Base-by-base conservation (phyloP, 2,329 filamentous ascomycete genomes). In the Neodidymelliopsis sp. region DNA sequence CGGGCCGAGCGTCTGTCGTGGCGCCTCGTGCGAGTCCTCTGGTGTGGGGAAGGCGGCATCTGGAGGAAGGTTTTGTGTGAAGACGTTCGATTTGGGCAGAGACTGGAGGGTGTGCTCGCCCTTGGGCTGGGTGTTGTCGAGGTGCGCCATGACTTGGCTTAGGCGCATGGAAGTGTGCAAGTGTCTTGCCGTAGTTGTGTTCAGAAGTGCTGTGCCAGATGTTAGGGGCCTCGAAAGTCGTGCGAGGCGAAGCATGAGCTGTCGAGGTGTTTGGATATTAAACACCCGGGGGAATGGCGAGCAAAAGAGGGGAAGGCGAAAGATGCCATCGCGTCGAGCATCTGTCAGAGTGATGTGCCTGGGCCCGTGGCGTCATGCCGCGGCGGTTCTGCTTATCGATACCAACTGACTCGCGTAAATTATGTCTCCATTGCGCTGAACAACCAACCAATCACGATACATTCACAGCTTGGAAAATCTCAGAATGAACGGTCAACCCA, bases 1-100 rank as follows among this genome's bases (percentile, higher is more conserved):
- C 12, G 94, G 93, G 0, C 83, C 81, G 37, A 97, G 86, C 25
- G 87, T 77, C 47, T 88, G 82, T 63, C 93, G 85, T 1, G 91
- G 87, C 1, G 90, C 91, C 60, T 84, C 82, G 73, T 97, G 90
- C 0, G 93, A 97, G 50, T 82, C 81, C 53, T 85, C 82, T 0
- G 94, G 91, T 0, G 91, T 95, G 12, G 91, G 87, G 68, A 89
- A 96, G 20, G 83, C 75, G 9, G 86, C 73, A 67, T 99, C 94
- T 7, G 91, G 74, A 3, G 92, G 90, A 4, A 97, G 77, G 40
- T 81, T 83, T 2, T 77, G 75, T 1, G 85, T 88, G 69, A 88
- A 88, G 46, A 77, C 77, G 64, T 82, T 83, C n/a, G 83, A 83
- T 64, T 87, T 88, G 8, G 83, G 83, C 29, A 88, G 73, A 10